Base-by-base conservation (phyloP, 1,139 yeast species). In the Kurtzmaniella quercitrusa region DNA sequence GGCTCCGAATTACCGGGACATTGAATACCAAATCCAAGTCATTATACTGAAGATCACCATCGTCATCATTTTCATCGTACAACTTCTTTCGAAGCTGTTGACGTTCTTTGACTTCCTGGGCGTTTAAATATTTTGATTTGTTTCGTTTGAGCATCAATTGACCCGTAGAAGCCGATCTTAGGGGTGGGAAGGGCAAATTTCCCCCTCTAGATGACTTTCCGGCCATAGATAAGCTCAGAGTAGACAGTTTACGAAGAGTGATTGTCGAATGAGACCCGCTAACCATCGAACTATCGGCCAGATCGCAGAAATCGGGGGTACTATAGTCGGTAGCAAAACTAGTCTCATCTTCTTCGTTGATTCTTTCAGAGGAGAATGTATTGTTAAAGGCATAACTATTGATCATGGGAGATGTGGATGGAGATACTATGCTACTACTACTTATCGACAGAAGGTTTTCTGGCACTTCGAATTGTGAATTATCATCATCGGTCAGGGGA, bases 41-140 rank as follows among this genome's bases (percentile, higher is more conserved):
- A 49, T 65, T 65, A 14, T 65, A 55, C 36, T 69, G 51, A 16
- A 71, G 65, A 41, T 68, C 74, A 43, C 70, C 76, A 46, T 73
- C 77, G 48, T 65, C 63, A 43, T 70, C 73, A 50, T 68, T 65
- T 34, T 71, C 76, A 45, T 73, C 77, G 49, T 71, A 72, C 40
- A 60, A 57, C 50, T 73, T 65, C 52, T 72, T 73, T 19, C 77
- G 60, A 42, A 65, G 56, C 44, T 62, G 62, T 50, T 66, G 63
- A 43, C 78, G 57, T 46, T 66, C 71, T 50, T 69, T 71, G 10
- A 65, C 58, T 48, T 71, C 75, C 46, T 66, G 60, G 5, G 66
- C 59, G 46, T 64, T 63, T 40, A 67, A 46, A 51, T 55, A 73
- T 42, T 65, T 62, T 1, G 74, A 59, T 48, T 73, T 73, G 1